Evolutionary conservation across 441 rosid genomes (phyloP).

Genomic region (Jatropha podagrica): DNA sequence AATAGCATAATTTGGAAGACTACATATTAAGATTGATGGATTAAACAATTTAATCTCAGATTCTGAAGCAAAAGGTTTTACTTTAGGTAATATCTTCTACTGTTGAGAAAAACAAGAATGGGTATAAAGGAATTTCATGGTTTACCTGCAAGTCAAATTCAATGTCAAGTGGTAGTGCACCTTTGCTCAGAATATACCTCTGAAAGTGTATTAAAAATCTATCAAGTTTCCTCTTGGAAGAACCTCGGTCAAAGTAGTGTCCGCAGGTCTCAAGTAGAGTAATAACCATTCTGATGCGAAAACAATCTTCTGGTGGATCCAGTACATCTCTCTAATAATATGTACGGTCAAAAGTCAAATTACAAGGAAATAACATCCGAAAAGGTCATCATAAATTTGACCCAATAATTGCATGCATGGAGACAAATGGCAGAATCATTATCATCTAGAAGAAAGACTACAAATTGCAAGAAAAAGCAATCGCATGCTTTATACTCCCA

Average conservation of each 20-base stretch:
- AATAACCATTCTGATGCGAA: conserved; percentile 91
- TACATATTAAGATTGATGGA: background rate
- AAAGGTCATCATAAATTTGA: conserved; percentile 4
- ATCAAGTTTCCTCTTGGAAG: conserved; percentile 96
- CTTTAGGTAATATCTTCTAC: background rate
- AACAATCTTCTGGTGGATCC: conserved; percentile 98
- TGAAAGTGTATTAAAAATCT: conserved; percentile 90
- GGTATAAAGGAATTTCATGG: conserved; percentile 11
- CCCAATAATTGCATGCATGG: background rate
- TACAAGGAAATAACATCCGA: background rate
- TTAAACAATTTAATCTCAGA: background rate
- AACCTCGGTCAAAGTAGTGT: conserved; percentile 96
- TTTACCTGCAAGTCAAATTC: conserved; percentile 95
- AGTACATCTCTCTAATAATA: conserved; percentile 72
- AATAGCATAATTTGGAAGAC: background rate
- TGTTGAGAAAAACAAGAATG: background rate
- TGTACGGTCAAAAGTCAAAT: conserved; percentile 22
- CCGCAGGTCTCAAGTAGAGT: conserved; percentile 97
- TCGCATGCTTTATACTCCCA: background rate
- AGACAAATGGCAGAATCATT: background rate
- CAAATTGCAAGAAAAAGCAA: background rate
- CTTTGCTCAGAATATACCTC: conserved; percentile 90
- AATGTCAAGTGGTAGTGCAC: conserved; percentile 76
- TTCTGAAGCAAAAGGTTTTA: background rate
- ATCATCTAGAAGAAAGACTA: too few species aligned